Evolutionary conservation across 805 yeast species (phyloP).

Genomic region (Spathaspora gorwiae): DNA sequence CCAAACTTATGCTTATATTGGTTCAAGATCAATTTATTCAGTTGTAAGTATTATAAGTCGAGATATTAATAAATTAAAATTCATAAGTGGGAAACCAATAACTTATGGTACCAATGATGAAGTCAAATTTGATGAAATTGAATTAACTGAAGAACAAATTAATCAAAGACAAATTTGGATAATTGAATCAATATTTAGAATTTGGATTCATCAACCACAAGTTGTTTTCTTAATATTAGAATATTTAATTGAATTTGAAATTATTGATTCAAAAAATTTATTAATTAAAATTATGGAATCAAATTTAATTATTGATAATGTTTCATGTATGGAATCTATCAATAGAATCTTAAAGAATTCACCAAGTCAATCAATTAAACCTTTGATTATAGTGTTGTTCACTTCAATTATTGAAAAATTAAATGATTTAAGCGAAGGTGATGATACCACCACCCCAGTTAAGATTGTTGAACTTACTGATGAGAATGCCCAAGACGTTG

Average conservation of each 20-base stretch:
- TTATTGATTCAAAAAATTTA: constrained; percentile 27
- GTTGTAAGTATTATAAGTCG: constrained; percentile 38
- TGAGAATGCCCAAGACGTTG: constrained; percentile 24
- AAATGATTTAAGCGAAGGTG: constrained; percentile 18
- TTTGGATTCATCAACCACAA: constrained; percentile 45
- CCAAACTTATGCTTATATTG: constrained; percentile 74
- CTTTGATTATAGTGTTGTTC: constrained; percentile 13
- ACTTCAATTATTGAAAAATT: constrained; percentile 25
- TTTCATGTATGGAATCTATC: constrained; percentile 41
- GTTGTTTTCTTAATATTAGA: constrained; percentile 40
- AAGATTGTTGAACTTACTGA: constrained; percentile 25
- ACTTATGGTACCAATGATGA: constrained; percentile 23
- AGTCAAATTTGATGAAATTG: constrained; percentile 24
- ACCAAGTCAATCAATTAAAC: not conserved
- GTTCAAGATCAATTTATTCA: constrained; percentile 75
- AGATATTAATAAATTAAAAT: constrained; percentile 37
- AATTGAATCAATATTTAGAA: constrained; percentile 35
- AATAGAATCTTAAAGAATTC: constrained; percentile 23
- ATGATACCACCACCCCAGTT: constrained; percentile 13
- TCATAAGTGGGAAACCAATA: constrained; percentile 29
- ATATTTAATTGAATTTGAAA: constrained; percentile 35
- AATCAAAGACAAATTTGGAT: constrained; percentile 30
- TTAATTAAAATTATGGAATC: constrained; percentile 22
- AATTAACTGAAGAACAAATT: constrained; percentile 19
- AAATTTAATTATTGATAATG: constrained; percentile 36